Conservation (phyloP, 179 eudicot genomes). For the Silene vulgaris region DNA sequence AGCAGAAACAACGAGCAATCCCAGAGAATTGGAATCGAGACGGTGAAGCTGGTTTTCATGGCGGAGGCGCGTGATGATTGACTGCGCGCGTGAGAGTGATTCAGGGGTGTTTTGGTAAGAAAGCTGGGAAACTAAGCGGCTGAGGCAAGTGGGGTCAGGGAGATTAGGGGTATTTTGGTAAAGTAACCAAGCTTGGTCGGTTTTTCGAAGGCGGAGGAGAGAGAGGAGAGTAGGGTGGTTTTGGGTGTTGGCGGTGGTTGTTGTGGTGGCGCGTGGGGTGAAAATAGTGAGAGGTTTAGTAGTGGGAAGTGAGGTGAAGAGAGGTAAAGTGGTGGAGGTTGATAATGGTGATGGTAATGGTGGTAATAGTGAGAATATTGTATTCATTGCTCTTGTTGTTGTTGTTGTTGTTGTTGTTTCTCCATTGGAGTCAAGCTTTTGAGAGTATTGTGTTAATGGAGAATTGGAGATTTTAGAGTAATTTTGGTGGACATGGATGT, state of each 20-base stretch:
- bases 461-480: not conserved
- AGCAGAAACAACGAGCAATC: conserved; percentile 74
- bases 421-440: not conserved
- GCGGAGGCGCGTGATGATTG: conserved; percentile 75
- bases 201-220: conserved; percentile 75
- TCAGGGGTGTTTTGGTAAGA: conserved; percentile 59
- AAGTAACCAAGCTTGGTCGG: conserved; percentile 68
- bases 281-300: conserved; percentile 10
- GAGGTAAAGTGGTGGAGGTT: conserved; percentile 7
- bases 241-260: conserved; percentile 19
- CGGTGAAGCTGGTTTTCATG: conserved; percentile 73
- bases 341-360: not conserved
- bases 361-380: not conserved
- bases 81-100: conserved; percentile 68
- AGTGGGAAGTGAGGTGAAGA: conserved; percentile 22
- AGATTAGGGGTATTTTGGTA: conserved; percentile 49
- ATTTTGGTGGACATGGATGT: conserved; percentile 5
- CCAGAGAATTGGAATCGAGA: conserved; percentile 84
- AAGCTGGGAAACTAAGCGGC: conserved; percentile 74
- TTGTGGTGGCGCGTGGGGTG: conserved; percentile 15
- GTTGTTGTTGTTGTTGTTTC: not conserved
- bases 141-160: conserved; percentile 76
- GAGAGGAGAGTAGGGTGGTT: conserved; percentile 49
- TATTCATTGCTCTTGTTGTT: not conserved
- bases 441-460: too few species aligned